phyloP scores from a whole-genome alignment of 73 alveolate genomes.

The Diophrys sp. region DNA sequence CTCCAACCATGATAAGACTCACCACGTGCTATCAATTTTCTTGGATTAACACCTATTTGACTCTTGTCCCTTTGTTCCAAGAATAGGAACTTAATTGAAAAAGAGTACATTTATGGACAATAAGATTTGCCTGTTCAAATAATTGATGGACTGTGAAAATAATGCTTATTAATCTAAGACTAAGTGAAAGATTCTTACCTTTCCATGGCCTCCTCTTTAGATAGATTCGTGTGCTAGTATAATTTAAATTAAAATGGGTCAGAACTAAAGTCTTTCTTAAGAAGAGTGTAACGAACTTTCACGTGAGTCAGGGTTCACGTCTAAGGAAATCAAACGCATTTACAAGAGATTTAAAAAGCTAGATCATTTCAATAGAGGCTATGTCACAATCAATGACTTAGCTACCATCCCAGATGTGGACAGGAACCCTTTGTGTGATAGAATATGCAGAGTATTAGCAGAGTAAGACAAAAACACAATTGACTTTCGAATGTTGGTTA shows the following conservation, averaged over 20 bases:
- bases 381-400: constrained; percentile 69
- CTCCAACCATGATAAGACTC: no score
- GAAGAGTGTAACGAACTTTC: constrained; percentile 38
- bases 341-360: constrained; percentile 66
- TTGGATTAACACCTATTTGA: no score
- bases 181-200: no score
- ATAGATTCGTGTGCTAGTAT: no score
- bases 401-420: constrained; percentile 81
- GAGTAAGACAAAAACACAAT: constrained; percentile 54
- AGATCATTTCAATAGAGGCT: constrained; percentile 69
- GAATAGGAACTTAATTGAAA: no score
- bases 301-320: constrained; percentile 45
- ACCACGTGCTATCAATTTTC: no score
- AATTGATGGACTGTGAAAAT: no score
- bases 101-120: no score
- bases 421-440: constrained; percentile 75
- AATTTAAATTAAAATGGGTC: constrained; percentile 56
- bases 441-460: constrained; percentile 68
- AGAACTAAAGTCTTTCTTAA: constrained; percentile 33
- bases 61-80: no score
- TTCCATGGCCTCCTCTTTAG: no score
- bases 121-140: no score
- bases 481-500: constrained; percentile 71
- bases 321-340: constrained; percentile 66
- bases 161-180: no score